Percentiles rank a stretch among this genome's conserved stretches.
phyloP scores from a whole-genome alignment of 768 basidiomycete species.

The Lactarius indigo region DNA sequence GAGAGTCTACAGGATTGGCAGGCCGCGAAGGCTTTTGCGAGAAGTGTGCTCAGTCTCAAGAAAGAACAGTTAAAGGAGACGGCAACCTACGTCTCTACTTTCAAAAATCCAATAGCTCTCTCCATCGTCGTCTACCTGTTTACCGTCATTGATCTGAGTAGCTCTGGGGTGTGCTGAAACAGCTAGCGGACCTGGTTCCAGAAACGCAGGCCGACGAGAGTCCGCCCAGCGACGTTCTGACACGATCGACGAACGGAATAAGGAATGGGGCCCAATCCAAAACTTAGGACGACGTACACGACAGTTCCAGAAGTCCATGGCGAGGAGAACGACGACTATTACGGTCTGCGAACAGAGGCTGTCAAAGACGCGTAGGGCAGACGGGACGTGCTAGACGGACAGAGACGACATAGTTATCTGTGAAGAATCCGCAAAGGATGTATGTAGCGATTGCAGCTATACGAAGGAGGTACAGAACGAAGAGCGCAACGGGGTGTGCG shows the following conservation, averaged over 20 bases:
- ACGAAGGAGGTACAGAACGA: slow-evolving; percentile 87
- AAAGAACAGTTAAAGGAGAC: neutral
- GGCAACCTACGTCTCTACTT: slow-evolving; percentile 76
- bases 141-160: neutral
- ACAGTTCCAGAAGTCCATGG: slow-evolving; percentile 99
- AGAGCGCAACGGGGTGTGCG: slow-evolving; percentile 76
- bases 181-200: slow-evolving; percentile 81
- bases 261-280: neutral
- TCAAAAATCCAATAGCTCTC: slow-evolving; percentile 98
- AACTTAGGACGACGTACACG: slow-evolving; percentile 50
- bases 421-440: slow-evolving; percentile 88
- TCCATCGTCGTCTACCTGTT: slow-evolving; percentile 90
- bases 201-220: slow-evolving; percentile 90
- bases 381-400: slow-evolving; percentile 44
- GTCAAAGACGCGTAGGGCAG: slow-evolving; percentile 3
- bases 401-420: slow-evolving; percentile 88
- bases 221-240: slow-evolving; percentile 91
- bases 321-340: slow-evolving; percentile 85
- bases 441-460: slow-evolving; percentile 87
- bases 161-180: neutral
- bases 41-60: neutral
- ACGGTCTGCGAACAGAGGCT: slow-evolving; percentile 59
- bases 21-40: slow-evolving; percentile 72
- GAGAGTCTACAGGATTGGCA: slow-evolving; percentile 84
- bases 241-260: neutral